These are phyloP conservation scores for Rhypophila decipiens DNA, from an alignment of 495 filamentous ascomycete species.

Conservation along the genomic window DNA sequence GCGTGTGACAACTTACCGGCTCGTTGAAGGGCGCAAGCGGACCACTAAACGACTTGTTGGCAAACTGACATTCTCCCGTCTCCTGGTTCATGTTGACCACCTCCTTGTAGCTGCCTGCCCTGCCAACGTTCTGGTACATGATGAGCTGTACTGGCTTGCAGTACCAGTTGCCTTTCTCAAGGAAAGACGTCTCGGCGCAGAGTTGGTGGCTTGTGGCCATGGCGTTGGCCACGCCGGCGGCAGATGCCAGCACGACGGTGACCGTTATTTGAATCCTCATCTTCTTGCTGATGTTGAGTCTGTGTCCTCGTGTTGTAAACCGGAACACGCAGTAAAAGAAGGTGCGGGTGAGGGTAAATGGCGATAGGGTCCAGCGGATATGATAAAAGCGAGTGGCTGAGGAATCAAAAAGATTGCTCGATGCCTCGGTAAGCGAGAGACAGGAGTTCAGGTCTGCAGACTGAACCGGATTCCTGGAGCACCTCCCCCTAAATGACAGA, in stretches of 20 bases:
- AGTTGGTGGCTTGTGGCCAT: conserved; percentile 5
- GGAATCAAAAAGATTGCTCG: too few relatives aligned
- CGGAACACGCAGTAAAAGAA: too few relatives aligned
- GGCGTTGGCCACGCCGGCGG: neutral
- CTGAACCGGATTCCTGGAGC: too few relatives aligned
- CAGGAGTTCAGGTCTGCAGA: too few relatives aligned
- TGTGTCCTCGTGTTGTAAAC: neutral
- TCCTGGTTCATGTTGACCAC: conserved; percentile 51
- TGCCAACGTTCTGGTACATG: conserved; percentile 52
- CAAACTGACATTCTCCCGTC: conserved; percentile 47
- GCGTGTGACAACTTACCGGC: conserved; percentile 44
- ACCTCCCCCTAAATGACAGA: too few relatives aligned
- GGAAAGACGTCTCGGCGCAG: conserved; percentile 8
- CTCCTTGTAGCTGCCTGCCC: conserved; percentile 50
- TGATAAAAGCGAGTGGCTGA: too few relatives aligned
- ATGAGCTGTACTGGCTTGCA: conserved; percentile 53
- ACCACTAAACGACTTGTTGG: conserved; percentile 45
- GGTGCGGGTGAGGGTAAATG: too few relatives aligned
- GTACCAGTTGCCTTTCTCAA: conserved; percentile 43
- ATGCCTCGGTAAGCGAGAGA: too few relatives aligned
- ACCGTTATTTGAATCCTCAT: conserved; percentile 1
- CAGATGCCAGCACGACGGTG: conserved; percentile 4
- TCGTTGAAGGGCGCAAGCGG: conserved; percentile 58
- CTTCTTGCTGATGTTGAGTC: neutral
- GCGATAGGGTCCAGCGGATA: too few relatives aligned